Evolutionary conservation across 129 eudicot genomes (phyloP).

Genomic region (Sambucus nigra): DNA sequence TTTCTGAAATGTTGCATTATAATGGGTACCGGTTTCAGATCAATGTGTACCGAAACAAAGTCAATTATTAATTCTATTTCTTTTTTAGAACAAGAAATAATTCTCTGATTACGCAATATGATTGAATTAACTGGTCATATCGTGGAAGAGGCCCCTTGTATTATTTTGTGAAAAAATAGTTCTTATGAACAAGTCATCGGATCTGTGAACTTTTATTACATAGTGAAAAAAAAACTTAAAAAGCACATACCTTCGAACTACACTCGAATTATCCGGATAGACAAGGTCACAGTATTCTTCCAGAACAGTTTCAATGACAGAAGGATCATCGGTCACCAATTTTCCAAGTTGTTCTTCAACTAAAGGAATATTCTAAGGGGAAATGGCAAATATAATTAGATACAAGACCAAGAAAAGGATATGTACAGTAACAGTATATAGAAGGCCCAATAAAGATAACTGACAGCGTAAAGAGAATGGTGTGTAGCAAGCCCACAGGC

Average conservation of each 20-base stretch:
- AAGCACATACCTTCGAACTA: slow-evolving; percentile 42
- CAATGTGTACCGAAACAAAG: too few relatives aligned
- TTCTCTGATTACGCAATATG: too few relatives aligned
- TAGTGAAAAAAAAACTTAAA: background rate
- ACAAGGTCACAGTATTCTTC: slow-evolving; percentile 41
- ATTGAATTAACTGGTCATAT: too few relatives aligned
- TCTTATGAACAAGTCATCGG: background rate
- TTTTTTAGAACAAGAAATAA: too few relatives aligned
- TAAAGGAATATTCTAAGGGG: slow-evolving; percentile 49
- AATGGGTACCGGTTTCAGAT: too few relatives aligned
- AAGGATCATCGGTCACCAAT: slow-evolving; percentile 69
- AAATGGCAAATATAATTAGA: background rate
- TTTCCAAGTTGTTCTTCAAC: slow-evolving; percentile 59
- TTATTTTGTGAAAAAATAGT: background rate
- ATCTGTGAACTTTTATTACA: background rate
- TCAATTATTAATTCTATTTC: too few relatives aligned
- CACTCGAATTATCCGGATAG: slow-evolving; percentile 50
- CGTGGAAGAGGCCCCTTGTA: too few relatives aligned
- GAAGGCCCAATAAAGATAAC: slow-evolving; percentile 11
- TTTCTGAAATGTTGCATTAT: too few relatives aligned
- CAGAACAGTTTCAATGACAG: slow-evolving; percentile 54
- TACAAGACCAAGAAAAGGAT: background rate
- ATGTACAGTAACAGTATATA: background rate
- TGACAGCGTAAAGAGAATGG: slow-evolving; percentile 47
- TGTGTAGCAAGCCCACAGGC: slow-evolving; percentile 96